Evolutionary conservation across 148 eudicot genomes (phyloP).

Genomic region (Persicaria maculosa): DNA sequence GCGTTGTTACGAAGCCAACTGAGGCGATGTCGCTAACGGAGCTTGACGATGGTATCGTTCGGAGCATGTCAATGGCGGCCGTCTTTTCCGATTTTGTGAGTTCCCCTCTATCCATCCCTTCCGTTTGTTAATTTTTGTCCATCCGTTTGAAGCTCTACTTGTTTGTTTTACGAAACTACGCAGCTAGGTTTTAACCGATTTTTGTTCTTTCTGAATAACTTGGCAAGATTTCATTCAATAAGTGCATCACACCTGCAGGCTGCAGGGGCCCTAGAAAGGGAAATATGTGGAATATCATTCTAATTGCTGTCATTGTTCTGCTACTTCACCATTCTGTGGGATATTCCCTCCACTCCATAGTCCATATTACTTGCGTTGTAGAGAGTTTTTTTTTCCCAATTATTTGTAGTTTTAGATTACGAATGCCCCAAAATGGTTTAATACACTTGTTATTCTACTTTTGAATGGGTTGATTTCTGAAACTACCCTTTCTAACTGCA

Average conservation of each 20-base stretch:
- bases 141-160: neutral
- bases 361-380: too few relatives aligned
- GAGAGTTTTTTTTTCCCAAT: too few relatives aligned
- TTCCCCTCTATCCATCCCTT: neutral
- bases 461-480: too few relatives aligned
- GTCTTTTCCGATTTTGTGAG: slow-evolving; percentile 81
- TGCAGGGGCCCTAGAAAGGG: neutral
- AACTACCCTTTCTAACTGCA: too few relatives aligned
- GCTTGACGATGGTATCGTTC: slow-evolving; percentile 60
- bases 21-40: slow-evolving; percentile 37
- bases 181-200: neutral
- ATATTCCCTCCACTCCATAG: neutral
- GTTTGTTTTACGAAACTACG: neutral
- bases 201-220: neutral
- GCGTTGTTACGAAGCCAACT: slow-evolving; percentile 1
- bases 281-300: neutral
- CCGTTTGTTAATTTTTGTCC: neutral
- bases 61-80: slow-evolving; percentile 74
- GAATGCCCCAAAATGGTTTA: too few relatives aligned
- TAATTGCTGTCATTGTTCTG: neutral
- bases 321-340: neutral
- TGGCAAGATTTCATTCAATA: neutral
- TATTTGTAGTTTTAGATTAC: too few relatives aligned
- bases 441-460: too few relatives aligned
- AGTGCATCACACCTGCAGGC: neutral